Percentiles rank a stretch among this genome's conserved stretches.
Conservation (phyloP, 2,329 filamentous ascomycete species). For the Corinectria fuckeliana region DNA sequence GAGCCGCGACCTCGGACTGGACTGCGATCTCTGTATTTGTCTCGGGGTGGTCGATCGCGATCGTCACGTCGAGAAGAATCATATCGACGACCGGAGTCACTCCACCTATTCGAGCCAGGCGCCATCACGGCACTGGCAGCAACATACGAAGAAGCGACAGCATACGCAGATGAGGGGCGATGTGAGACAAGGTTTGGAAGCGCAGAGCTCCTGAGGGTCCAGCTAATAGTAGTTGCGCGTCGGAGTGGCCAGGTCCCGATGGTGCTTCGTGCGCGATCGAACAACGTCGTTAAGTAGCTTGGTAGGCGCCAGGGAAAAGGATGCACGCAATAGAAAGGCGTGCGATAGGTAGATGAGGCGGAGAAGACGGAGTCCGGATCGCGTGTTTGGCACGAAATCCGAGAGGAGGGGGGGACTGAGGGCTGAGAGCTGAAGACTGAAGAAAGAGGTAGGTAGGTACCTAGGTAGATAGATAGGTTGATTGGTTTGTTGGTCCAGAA, state of each 20-base stretch:
- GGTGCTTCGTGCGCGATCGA: not conserved
- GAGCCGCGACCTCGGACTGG: conserved; percentile 16
- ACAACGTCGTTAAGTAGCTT: not conserved
- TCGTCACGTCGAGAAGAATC: conserved; percentile 17
- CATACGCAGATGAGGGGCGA: conserved; percentile 21
- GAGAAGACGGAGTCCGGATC: not conserved
- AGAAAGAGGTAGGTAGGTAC: not conserved
- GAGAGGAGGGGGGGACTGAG: not conserved
- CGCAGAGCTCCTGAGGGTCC: not conserved
- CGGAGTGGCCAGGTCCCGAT: not conserved
- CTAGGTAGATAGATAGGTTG: not conserved
- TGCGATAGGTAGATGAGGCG: not conserved
- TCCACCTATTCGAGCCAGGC: conserved; percentile 19
- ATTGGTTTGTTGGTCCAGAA: not conserved
- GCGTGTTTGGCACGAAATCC: not conserved
- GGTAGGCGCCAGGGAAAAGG: not conserved
- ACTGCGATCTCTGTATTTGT: conserved; percentile 21
- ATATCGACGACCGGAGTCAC: conserved; percentile 3
- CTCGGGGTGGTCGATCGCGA: conserved; percentile 11
- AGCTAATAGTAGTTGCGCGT: not conserved
- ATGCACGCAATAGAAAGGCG: not conserved
- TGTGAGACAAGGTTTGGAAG: conserved; percentile 2
- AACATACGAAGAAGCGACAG: not conserved
- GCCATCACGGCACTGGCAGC: conserved; percentile 31
- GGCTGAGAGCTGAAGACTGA: no score